These are phyloP conservation scores for Monilinia polystroma DNA, from an alignment of 2,329 filamentous ascomycete species.

Conservation along the genomic window DNA sequence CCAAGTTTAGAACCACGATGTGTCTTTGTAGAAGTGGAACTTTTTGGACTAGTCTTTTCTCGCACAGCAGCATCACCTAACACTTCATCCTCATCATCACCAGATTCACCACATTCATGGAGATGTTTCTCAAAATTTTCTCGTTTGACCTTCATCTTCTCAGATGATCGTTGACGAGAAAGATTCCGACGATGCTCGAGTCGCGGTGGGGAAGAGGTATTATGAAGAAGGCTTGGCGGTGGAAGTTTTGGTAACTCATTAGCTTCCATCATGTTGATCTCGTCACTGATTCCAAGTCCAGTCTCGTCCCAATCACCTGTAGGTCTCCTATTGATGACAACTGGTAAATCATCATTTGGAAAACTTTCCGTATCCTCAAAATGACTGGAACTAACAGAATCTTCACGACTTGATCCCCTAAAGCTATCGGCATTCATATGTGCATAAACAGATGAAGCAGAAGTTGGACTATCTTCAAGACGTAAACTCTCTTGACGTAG, in stretches of 20 bases:
- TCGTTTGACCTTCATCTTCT: slow-evolving; percentile 71
- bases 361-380: slow-evolving; percentile 84
- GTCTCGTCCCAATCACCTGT: slow-evolving; percentile 77
- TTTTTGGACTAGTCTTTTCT: slow-evolving; percentile 45
- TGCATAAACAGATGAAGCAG: slow-evolving; percentile 68
- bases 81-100: slow-evolving; percentile 94
- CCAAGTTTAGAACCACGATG: slow-evolving; percentile 84
- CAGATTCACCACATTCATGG: slow-evolving; percentile 77
- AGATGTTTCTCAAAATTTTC: slow-evolving; percentile 72
- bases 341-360: slow-evolving; percentile 73
- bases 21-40: slow-evolving; percentile 50
- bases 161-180: slow-evolving; percentile 63
- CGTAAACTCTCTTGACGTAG: slow-evolving; percentile 63
- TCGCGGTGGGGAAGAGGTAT: slow-evolving; percentile 63
- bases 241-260: slow-evolving; percentile 44
- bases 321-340: slow-evolving; percentile 70
- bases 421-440: slow-evolving; percentile 75
- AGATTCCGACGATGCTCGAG: slow-evolving; percentile 48
- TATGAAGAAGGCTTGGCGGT: slow-evolving; percentile 56
- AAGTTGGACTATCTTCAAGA: slow-evolving; percentile 75
- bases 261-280: slow-evolving; percentile 43
- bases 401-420: slow-evolving; percentile 75
- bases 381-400: slow-evolving; percentile 84
- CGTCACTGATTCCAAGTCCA: slow-evolving; percentile 75
- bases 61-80: slow-evolving; percentile 56